These are phyloP conservation scores for Alnus glutinosa DNA, from an alignment of 306 rosid genomes.

Conservation along the genomic window DNA sequence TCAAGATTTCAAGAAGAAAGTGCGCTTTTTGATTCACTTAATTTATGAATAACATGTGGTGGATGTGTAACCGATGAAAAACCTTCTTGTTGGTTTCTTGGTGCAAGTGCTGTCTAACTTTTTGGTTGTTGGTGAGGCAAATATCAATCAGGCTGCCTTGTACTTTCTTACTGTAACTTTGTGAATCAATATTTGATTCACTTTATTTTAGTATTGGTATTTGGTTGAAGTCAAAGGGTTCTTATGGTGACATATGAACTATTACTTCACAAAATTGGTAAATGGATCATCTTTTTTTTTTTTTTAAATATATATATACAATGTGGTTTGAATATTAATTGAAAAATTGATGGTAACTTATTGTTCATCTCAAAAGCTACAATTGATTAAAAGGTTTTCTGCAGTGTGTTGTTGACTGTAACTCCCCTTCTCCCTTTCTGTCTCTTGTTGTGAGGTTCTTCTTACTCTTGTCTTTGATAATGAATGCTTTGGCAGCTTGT, in stretches of 20 bases:
- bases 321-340: slow-evolving; percentile 9
- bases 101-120: no score
- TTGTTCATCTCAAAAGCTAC: background rate
- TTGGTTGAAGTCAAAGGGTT: background rate
- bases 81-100: no score
- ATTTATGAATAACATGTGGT: background rate
- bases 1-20: background rate
- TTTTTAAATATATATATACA: slow-evolving; percentile 14
- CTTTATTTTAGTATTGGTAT: background rate
- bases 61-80: background rate
- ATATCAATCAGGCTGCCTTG: background rate
- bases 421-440: slow-evolving; percentile 2
- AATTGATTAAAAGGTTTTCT: slow-evolving; percentile 9
- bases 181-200: background rate
- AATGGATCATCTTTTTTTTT: background rate
- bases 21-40: background rate
- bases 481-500: slow-evolving; percentile 59
- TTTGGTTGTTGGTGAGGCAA: background rate
- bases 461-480: slow-evolving; percentile 21
- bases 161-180: background rate
- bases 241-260: background rate
- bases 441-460: slow-evolving; percentile 9
- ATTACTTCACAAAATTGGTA: background rate
- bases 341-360: background rate
- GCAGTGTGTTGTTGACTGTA: background rate